These are phyloP conservation scores for Leptographium flavum DNA, from an alignment of 2,329 filamentous ascomycete genomes.

Conservation along the genomic window DNA sequence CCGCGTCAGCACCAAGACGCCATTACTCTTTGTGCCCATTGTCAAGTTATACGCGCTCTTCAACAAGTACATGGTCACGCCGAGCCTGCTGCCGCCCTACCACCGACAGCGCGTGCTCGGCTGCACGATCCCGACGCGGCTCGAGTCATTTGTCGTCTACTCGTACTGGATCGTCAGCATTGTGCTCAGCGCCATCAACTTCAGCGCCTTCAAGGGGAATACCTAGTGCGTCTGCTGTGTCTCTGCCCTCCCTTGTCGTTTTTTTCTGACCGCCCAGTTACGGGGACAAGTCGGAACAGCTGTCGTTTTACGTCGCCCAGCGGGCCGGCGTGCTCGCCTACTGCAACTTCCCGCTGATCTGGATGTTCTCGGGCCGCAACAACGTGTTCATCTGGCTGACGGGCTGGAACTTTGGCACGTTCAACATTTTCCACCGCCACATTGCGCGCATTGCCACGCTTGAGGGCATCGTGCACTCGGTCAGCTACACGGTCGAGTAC, in stretches of 20 bases:
- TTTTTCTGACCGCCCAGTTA: too few relatives aligned
- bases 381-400: conserved; percentile 52
- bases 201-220: too few relatives aligned
- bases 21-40: background rate
- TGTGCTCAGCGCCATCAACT: too few relatives aligned
- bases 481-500: conserved; percentile 14
- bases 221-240: too few relatives aligned
- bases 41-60: background rate
- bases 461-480: conserved; percentile 46
- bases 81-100: conserved; percentile 7
- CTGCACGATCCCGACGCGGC: conserved; percentile 11
- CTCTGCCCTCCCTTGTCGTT: too few relatives aligned
- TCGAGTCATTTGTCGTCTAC: conserved; percentile 9
- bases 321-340: background rate
- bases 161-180: conserved; percentile 5
- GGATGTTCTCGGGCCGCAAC: conserved; percentile 49
- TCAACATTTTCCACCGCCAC: conserved; percentile 54
- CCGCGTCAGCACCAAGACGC: too few relatives aligned
- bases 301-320: conserved; percentile 5
- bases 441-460: conserved; percentile 46
- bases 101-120: conserved; percentile 9
- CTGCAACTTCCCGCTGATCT: conserved; percentile 5
- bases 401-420: conserved; percentile 53
- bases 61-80: conserved; percentile 8
- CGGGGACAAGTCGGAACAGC: conserved; percentile 1